Base-by-base conservation (phyloP, 805 yeast genomes). In the Vanderwaltozyma verrucispora region DNA sequence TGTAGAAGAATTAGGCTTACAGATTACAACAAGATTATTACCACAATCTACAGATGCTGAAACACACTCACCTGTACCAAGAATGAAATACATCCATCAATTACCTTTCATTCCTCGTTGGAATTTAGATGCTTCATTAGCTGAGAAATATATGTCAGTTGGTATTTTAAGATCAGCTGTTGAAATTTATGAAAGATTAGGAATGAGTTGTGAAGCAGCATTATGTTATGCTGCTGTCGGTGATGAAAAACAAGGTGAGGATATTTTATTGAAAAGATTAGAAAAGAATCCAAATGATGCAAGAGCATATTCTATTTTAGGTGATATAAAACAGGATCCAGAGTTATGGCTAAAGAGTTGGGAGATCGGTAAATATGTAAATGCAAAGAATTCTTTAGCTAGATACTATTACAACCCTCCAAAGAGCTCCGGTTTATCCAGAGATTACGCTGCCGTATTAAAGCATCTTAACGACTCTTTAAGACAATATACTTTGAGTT, bases 211-310 rank as follows among this genome's bases (percentile, higher is more conserved):
- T 28, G 96, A 89, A 50, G 82, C 82, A 19, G 97, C 97, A 0
- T 64, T 89, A 38, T 92, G 97, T 65, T 76, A 82, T 49, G 94
- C 95, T 3, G 80, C 94, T 2, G 77, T 77, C 12, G 96, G 88
- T 17, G 75, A 81, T 41, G 84, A 75, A 45, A 59, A 57, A 2
- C 71, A 74, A 40, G 96, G 95, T 0, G 72, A 72, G 39, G 63
- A 64, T 28, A 62, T 86, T 14, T 62, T 92, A 28, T 47, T 65
- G 20, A 62, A 65, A 18, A 70, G 86, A 48, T 58, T 87, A 5
- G 60, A 56, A 11, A 49, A 60, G 13, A 68, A 73, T 47, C 86
- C 94, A 3, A 67, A 72, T 2, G 95, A 86, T 59, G 88, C 95
- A 1, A 70, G 96, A 47, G 86, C 94, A 0, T 68, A 78, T 52